Evolutionary conservation across 2,329 filamentous ascomycete species (phyloP).

Genomic region (Zalaria obscura): DNA sequence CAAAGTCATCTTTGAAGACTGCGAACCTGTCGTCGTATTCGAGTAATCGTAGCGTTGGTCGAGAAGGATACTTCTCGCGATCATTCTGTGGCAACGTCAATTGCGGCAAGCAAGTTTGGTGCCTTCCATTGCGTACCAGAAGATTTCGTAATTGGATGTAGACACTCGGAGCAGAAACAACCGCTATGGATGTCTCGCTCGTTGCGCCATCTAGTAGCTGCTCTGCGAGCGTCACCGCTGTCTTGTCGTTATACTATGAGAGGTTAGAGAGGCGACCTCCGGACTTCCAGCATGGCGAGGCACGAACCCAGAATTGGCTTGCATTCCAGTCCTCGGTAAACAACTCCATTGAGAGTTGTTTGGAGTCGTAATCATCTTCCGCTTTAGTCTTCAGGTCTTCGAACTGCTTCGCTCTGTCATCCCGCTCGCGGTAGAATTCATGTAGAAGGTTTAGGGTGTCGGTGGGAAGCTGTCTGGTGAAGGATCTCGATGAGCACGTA

Average conservation of each 20-base stretch:
- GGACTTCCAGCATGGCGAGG: too few relatives aligned
- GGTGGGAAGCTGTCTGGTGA: constrained; percentile 45
- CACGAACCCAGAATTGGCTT: constrained; percentile 58
- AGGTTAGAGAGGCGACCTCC: neutral
- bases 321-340: constrained; percentile 76
- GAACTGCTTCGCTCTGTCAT: constrained; percentile 51
- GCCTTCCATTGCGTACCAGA: constrained; percentile 32
- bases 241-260: constrained; percentile 49
- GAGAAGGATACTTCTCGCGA: constrained; percentile 14
- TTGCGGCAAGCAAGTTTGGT: neutral
- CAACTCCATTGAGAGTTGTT: constrained; percentile 46
- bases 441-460: constrained; percentile 54
- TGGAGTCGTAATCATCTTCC: constrained; percentile 35
- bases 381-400: constrained; percentile 50
- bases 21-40: constrained; percentile 63
- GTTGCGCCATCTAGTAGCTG: constrained; percentile 51
- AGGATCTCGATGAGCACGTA: too few relatives aligned
- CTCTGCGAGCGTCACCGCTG: constrained; percentile 47
- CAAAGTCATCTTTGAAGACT: constrained; percentile 62
- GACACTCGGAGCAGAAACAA: constrained; percentile 62
- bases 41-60: constrained; percentile 50
- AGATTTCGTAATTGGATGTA: constrained; percentile 66
- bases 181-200: constrained; percentile 44
- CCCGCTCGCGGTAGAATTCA: constrained; percentile 60
- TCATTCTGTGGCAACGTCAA: constrained; percentile 2